phyloP scores from a whole-genome alignment of 1,284 basidiomycete genomes.

The Fomes fomentarius region DNA sequence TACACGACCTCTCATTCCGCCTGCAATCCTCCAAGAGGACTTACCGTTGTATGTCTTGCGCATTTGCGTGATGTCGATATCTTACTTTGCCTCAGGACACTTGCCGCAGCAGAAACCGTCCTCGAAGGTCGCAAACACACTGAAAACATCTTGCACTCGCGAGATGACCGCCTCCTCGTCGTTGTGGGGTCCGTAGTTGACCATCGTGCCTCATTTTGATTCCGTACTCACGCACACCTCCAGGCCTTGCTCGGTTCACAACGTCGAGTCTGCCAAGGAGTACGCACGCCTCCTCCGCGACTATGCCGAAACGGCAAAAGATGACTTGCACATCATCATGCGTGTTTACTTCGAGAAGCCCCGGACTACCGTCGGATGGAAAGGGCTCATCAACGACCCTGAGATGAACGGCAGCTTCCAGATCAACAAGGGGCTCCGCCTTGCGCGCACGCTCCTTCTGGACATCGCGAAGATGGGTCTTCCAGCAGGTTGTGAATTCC shows the following conservation, averaged over 20 bases:
- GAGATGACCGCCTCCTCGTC: slow-evolving; percentile 89
- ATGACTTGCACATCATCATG: slow-evolving; percentile 96
- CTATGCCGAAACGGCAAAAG: slow-evolving; percentile 82
- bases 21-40: slow-evolving; percentile 92
- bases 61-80: background rate
- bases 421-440: slow-evolving; percentile 96
- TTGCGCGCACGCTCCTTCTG: slow-evolving; percentile 86
- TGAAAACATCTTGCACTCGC: slow-evolving; percentile 80
- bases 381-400: slow-evolving; percentile 96
- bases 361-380: slow-evolving; percentile 97
- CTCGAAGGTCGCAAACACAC: slow-evolving; percentile 81
- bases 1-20: slow-evolving; percentile 88
- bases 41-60: slow-evolving; percentile 59
- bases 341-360: slow-evolving; percentile 97
- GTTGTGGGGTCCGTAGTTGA: slow-evolving; percentile 72
- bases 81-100: slow-evolving; percentile 46
- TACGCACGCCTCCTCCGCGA: slow-evolving; percentile 81
- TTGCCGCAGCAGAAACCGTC: slow-evolving; percentile 79
- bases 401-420: slow-evolving; percentile 86
- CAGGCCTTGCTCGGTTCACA: slow-evolving; percentile 90
- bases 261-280: slow-evolving; percentile 81
- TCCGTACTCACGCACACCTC: slow-evolving; percentile 8
- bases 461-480: slow-evolving; percentile 87
- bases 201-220: background rate
- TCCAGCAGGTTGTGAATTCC: slow-evolving; percentile 88